Conservation (phyloP, 129 eudicot genomes). For the Artemisia argyi region DNA sequence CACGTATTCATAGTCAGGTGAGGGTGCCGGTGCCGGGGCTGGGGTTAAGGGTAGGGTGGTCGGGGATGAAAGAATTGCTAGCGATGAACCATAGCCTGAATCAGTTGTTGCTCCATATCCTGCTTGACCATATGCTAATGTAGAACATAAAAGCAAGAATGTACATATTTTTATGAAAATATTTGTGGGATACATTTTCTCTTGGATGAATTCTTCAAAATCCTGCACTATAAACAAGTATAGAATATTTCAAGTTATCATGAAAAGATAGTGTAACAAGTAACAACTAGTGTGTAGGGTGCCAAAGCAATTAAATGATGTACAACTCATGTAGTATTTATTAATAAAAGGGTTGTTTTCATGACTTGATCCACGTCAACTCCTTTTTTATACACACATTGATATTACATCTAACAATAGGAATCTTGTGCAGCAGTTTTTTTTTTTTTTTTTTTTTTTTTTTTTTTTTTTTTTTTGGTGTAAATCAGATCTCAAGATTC, state of each 20-base stretch:
- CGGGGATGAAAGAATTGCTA: conserved; percentile 29
- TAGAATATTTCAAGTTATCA: too few relatives aligned
- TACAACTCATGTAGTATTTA: too few relatives aligned
- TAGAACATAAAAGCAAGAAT: conserved; percentile 36
- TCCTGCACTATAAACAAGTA: conserved; percentile 21
- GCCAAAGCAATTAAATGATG: too few relatives aligned
- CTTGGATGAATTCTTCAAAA: not conserved
- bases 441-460: not conserved
- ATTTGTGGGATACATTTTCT: conserved; percentile 22
- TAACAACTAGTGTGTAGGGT: too few relatives aligned
- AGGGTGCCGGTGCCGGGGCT: conserved; percentile 17
- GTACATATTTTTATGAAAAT: conserved; percentile 20
- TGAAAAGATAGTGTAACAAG: too few relatives aligned
- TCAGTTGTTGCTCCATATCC: conserved; percentile 17
- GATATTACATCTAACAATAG: not conserved
- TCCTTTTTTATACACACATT: too few relatives aligned
- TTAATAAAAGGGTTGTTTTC: too few relatives aligned
- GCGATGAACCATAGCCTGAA: conserved; percentile 19
- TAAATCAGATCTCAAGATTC: conserved; percentile 28
- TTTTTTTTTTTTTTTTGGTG: not conserved
- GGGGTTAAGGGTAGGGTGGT: conserved; percentile 22
- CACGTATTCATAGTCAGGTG: conserved; percentile 60
- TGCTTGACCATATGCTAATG: conserved; percentile 44
- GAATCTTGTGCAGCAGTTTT: conserved; percentile 23
- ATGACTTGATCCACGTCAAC: too few relatives aligned